Percentiles rank a stretch among this genome's conserved stretches.
Conservation (phyloP, 345 rosid species). For the Boechera divaricarpa region DNA sequence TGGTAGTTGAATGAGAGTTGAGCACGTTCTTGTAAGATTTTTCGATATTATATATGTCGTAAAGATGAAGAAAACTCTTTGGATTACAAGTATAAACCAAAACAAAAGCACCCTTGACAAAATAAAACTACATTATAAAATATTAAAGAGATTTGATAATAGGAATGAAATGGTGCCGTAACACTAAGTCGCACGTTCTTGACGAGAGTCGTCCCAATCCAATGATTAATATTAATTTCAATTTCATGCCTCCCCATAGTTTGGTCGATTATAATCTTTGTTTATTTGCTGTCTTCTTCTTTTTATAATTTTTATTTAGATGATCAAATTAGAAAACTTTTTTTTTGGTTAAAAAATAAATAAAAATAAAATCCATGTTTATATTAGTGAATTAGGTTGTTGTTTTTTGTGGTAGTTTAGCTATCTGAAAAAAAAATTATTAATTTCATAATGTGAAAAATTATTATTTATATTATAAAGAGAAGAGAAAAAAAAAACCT, state of each 20-base stretch:
- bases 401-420: slow-evolving; percentile 15
- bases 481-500: neutral
- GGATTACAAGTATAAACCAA: neutral
- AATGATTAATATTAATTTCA: slow-evolving; percentile 33
- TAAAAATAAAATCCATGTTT: neutral
- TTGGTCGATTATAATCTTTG: slow-evolving; percentile 19
- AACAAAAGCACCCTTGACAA: slow-evolving; percentile 25
- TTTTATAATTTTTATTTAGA: neutral
- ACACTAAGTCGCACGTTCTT: slow-evolving; percentile 49
- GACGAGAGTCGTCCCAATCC: slow-evolving; percentile 42
- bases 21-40: slow-evolving; percentile 40
- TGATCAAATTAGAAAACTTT: neutral
- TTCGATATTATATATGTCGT: slow-evolving; percentile 23
- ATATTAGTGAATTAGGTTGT: slow-evolving; percentile 11
- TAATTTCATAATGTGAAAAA: neutral
- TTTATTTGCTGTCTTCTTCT: slow-evolving; percentile 17
- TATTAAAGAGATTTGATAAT: slow-evolving; percentile 19
- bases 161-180: slow-evolving; percentile 42
- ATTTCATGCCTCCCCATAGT: slow-evolving; percentile 36
- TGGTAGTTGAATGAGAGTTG: slow-evolving; percentile 29
- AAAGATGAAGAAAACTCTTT: slow-evolving; percentile 32
- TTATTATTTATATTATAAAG: neutral
- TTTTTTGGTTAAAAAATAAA: neutral
- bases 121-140: slow-evolving; percentile 1
- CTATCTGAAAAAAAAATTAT: neutral